A percentile compares a stretch with the other conserved stretches of the same genome.
Evolutionary conservation across 805 yeast species (phyloP).

Genomic region (Monosporozyma unispora): DNA sequence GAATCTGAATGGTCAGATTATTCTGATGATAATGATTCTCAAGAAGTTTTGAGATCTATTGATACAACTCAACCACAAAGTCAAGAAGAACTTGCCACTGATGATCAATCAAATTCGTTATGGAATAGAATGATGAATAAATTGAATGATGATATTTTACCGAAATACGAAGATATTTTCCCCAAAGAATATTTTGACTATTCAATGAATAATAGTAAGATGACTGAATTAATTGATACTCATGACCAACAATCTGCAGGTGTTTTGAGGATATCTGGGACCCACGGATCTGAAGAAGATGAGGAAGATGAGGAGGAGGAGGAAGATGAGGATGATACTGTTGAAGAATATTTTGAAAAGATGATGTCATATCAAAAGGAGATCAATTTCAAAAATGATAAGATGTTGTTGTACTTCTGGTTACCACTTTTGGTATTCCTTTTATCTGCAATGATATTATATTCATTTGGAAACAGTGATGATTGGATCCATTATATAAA

Average conservation of each 20-base stretch:
- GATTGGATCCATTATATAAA: constrained; percentile 23
- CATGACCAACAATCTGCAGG: not conserved
- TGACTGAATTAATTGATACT: not conserved
- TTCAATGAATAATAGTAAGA: constrained; percentile 2
- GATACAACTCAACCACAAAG: not conserved
- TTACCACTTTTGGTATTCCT: constrained; percentile 62
- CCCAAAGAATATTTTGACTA: constrained; percentile 31
- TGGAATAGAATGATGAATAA: constrained; percentile 33
- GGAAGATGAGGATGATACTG: not conserved
- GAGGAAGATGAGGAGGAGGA: constrained; percentile 26
- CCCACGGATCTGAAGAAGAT: not conserved
- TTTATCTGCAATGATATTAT: constrained; percentile 37
- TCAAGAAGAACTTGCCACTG: not conserved
- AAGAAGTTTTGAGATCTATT: not conserved
- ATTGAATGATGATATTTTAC: constrained; percentile 40
- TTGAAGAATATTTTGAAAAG: constrained; percentile 1
- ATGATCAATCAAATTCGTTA: constrained; percentile 15
- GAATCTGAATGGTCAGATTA: constrained; percentile 1
- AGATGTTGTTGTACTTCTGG: constrained; percentile 87
- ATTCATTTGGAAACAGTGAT: constrained; percentile 30
- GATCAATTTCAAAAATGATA: constrained; percentile 52
- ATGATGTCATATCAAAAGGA: constrained; percentile 24
- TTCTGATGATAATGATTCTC: not conserved
- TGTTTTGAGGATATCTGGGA: not conserved
- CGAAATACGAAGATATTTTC: constrained; percentile 67